A percentile compares a stretch with the other conserved stretches of the same genome.
phyloP scores from a whole-genome alignment of 1,284 basidiomycete species.

The Pascua guehoae region DNA sequence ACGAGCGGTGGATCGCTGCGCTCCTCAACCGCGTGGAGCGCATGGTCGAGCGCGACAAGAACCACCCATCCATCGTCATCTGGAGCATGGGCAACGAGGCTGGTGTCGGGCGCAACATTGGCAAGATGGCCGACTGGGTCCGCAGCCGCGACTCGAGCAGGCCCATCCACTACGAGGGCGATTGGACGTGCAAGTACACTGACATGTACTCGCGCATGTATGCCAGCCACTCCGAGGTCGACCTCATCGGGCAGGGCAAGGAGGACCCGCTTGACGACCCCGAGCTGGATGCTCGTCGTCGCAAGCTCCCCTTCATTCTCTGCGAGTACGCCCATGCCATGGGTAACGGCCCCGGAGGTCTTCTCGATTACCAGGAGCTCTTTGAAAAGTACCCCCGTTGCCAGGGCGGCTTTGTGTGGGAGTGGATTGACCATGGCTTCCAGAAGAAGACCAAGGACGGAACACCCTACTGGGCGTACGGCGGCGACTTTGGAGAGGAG shows the following conservation, averaged over 20 bases:
- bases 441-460: constrained; percentile 9
- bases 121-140: constrained; percentile 16
- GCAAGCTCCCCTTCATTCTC: constrained; percentile 19
- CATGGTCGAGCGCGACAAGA: constrained; percentile 30
- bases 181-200: constrained; percentile 10
- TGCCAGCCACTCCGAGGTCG: constrained; percentile 14
- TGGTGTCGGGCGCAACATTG: constrained; percentile 21
- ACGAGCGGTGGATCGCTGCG: constrained; percentile 11
- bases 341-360: constrained; percentile 27
- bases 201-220: constrained; percentile 30
- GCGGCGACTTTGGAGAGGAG: constrained; percentile 31
- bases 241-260: constrained; percentile 14
- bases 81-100: constrained; percentile 30
- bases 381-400: constrained; percentile 22
- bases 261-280: constrained; percentile 9
- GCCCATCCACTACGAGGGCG: constrained; percentile 27
- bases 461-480: constrained; percentile 18
- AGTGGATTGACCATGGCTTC: constrained; percentile 33
- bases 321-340: constrained; percentile 28
- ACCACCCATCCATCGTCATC: constrained; percentile 25
- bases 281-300: constrained; percentile 11
- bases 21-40: constrained; percentile 20
- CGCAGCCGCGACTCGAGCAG: constrained; percentile 17
- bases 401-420: constrained; percentile 31
- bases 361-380: constrained; percentile 22